Base-by-base conservation (phyloP, 768 basidiomycete genomes). In the Psilocybe cyanescens region DNA sequence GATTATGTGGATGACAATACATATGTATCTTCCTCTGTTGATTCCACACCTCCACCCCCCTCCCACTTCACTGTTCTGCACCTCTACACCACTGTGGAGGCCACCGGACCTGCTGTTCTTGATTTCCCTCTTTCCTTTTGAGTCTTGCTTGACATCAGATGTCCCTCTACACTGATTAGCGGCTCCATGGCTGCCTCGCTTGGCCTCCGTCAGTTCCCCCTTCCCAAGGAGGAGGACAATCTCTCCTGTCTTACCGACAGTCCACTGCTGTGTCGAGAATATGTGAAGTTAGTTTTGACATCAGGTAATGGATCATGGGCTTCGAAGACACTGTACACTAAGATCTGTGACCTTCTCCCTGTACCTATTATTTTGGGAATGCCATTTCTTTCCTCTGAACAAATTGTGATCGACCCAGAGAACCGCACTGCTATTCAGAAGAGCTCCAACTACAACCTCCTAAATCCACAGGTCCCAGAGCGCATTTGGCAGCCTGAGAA, bases 341-440 rank as follows among this genome's bases (percentile, higher is more conserved):
- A 19, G 19, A 19, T 19, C 19, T 19, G 19, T 19, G 19, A 19
- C 19, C 19, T 19, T 19, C 19, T 19, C 19, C 63, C 67, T 62
- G 57, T 70, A 61, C 70, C 69, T 0, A 12, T 74, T 11, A 41
- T 74, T 3, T 59, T 74, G 1, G 71, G 72, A 67, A 67, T 71
- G 2, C 63, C 41, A 44, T 44, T 44, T 44, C n/a, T 44, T 14
- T 12, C 41, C 11, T 5, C 4, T 4, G 41, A 44, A 44, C 11
- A 44, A 4, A 44, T 44, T 44, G n/a, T 44, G 14, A 44, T 44
- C n/a, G n/a, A 44, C n/a, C 4, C 19, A 19, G 19, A 19, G 19
- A 19, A 19, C 19, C 19, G 19, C 19, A 19, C 19, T 19, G 19
- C 19, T 12, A 4, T 12, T 8, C 5, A 12, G 12, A n/a, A 7